Conservation (phyloP, 768 basidiomycete species). For the Auricularia auricula-judae region DNA sequence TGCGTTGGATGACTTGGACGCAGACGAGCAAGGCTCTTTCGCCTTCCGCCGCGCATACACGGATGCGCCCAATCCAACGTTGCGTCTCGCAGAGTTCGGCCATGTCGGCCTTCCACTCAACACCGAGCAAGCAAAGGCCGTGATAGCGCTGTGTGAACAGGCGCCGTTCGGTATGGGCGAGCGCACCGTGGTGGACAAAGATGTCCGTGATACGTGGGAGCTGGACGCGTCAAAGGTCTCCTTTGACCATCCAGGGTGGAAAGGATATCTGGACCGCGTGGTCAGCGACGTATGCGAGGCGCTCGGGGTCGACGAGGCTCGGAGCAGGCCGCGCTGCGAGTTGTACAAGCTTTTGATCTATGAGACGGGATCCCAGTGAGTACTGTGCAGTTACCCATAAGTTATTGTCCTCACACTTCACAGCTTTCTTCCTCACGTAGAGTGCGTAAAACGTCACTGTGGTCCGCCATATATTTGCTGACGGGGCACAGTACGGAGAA, state of each 20-base stretch:
- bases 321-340: slow-evolving; percentile 1
- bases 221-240: slow-evolving; percentile 5
- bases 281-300: slow-evolving; percentile 1
- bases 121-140: neutral
- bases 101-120: slow-evolving; percentile 8
- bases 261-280: neutral
- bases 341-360: slow-evolving; percentile 8
- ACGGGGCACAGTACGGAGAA: slow-evolving; percentile 4
- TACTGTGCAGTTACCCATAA: too few relatives aligned
- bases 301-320: slow-evolving; percentile 2
- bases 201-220: slow-evolving; percentile 10
- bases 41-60: neutral
- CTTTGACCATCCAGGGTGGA: slow-evolving; percentile 3
- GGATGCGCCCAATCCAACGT: slow-evolving; percentile 7
- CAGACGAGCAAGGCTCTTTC: neutral
- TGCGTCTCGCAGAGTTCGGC: slow-evolving; percentile 4
- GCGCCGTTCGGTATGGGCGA: slow-evolving; percentile 10
- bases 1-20: too few relatives aligned
- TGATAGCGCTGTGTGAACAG: slow-evolving; percentile 4
- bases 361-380: slow-evolving; percentile 1
- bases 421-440: slow-evolving; percentile 6
- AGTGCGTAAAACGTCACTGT: neutral
- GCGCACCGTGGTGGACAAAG: slow-evolving; percentile 4
- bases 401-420: too few relatives aligned
- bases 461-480: neutral